Percentiles rank a stretch among this genome's conserved stretches.
Conservation (phyloP, 1,284 basidiomycete species). For the Irpex rosettiformis region DNA sequence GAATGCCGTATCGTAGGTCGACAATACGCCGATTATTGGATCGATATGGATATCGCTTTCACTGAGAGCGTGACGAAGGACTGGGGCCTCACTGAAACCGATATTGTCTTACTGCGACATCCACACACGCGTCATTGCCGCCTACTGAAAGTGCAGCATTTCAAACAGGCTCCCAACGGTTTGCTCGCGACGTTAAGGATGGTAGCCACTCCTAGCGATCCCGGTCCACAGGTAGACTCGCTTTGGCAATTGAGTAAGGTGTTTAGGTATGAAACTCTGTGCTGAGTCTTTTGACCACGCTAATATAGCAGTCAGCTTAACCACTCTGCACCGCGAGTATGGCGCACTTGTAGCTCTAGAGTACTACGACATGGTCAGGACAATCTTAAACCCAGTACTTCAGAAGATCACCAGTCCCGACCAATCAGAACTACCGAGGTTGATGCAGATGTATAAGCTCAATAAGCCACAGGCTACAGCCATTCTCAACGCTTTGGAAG, state of each 20-base stretch:
- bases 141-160: constrained; percentile 82
- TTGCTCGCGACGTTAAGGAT: constrained; percentile 49
- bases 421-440: constrained; percentile 52
- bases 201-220: constrained; percentile 46
- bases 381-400: constrained; percentile 69
- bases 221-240: constrained; percentile 59
- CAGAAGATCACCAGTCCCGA: constrained; percentile 47
- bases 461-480: constrained; percentile 96
- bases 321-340: constrained; percentile 92
- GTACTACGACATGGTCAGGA: constrained; percentile 75
- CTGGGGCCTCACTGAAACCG: constrained; percentile 77
- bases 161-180: constrained; percentile 48
- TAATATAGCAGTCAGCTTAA: constrained; percentile 54
- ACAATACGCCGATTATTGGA: constrained; percentile 62
- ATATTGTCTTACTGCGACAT: constrained; percentile 71
- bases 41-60: constrained; percentile 69
- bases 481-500: constrained; percentile 73
- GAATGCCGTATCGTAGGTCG: constrained; percentile 60
- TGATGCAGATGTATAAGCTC: constrained; percentile 73
- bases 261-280: constrained; percentile 56
- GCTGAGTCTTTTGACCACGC: background rate
- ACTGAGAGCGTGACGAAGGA: constrained; percentile 57
- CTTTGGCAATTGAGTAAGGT: constrained; percentile 81
- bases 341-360: constrained; percentile 81
- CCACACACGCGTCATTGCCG: constrained; percentile 42